Evolutionary conservation across 345 rosid species (phyloP), one percentile per base, ranked within the genome.

Genomic region (Chamaenerion angustifolium): DNA sequence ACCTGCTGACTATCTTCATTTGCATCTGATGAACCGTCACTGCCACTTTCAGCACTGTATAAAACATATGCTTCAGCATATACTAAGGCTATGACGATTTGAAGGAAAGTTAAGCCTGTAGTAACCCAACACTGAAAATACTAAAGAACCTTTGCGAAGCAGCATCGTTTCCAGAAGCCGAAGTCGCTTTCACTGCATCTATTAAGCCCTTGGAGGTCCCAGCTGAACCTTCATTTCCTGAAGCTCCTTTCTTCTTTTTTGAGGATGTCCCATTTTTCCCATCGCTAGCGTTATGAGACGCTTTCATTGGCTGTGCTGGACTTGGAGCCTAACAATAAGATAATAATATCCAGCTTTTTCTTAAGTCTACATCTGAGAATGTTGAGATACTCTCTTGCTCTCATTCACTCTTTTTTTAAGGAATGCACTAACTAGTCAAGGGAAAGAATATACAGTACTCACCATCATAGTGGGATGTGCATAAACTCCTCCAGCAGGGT

Each of bases 81-180:
- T 16, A 11, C 19, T 12, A 41, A 19, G 15, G 18, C 48, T 41
- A 14, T 42, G 16, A 11, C 8, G 9, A 8, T 31, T 19, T 50
- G 15, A n/a, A 11, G 15, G 40, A 15, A 27, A 23, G 5, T 31
- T 31, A 31, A 31, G 37, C 37, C 7, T 3, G 37, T 31, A 31
- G 37, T 31, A 31, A 31, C 37, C 37, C 37, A 31, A 31, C 37
- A 31, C 37, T 31, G 16, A 42, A 31, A 31, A 49, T n/a, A 27
- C 37, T 8, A 45, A 48, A 18, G 40, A 40, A 87, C 98, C 98
- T 87, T 60, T 80, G 96, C 60, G 96, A 78, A 43, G 62, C 77
- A 49, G 70, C 84, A 63, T 92, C 95, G 56, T 87, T 87, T 68
- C 94, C 98, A 35, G 95, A 92, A 62, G 81, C 90, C 14, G 98